A percentile compares a stretch with the other conserved stretches of the same genome.
Conservation (phyloP, 2,329 filamentous ascomycete genomes). For the Sarocladium brachiariae region DNA sequence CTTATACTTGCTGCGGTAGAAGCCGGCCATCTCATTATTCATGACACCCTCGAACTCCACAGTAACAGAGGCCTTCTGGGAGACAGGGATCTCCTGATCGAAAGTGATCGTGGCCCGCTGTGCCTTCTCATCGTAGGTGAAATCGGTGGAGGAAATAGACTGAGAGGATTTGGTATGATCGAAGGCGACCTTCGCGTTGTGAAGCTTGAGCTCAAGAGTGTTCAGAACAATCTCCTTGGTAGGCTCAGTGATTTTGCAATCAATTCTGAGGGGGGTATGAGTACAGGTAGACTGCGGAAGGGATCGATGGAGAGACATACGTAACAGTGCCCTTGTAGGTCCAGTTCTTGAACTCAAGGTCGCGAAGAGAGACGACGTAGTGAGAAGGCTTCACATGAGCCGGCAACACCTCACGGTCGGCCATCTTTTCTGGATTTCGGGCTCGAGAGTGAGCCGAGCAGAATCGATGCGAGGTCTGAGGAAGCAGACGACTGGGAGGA, state of each 20-base stretch:
- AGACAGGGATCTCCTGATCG: conserved; percentile 59
- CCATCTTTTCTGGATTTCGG: conserved; percentile 34
- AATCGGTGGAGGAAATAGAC: conserved; percentile 54
- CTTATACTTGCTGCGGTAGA: conserved; percentile 93
- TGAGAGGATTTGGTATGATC: conserved; percentile 52
- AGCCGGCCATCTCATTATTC: conserved; percentile 88
- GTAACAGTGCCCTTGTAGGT: conserved; percentile 75
- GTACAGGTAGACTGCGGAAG: no score
- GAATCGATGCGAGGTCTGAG: conserved; percentile 21
- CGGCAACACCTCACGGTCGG: conserved; percentile 57
- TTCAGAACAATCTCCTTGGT: conserved; percentile 79
- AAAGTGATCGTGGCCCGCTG: conserved; percentile 81
- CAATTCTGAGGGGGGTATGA: conserved; percentile 48
- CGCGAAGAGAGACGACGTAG: conserved; percentile 75
- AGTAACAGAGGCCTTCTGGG: conserved; percentile 58
- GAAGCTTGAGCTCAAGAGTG: conserved; percentile 73
- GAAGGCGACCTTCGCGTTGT: conserved; percentile 53
- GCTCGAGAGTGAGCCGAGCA: conserved; percentile 31
- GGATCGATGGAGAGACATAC: conserved; percentile 28
- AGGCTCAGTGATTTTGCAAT: conserved; percentile 62
- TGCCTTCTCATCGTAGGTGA: conserved; percentile 74
- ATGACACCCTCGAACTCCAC: conserved; percentile 75
- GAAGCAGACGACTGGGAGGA: conserved; percentile 16
- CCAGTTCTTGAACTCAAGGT: conserved; percentile 69
- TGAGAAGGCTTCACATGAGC: conserved; percentile 70